Evolutionary conservation across 148 eudicot species (phyloP), one percentile per base, ranked within the genome.

Genomic region (Chenopodium quinoa): DNA sequence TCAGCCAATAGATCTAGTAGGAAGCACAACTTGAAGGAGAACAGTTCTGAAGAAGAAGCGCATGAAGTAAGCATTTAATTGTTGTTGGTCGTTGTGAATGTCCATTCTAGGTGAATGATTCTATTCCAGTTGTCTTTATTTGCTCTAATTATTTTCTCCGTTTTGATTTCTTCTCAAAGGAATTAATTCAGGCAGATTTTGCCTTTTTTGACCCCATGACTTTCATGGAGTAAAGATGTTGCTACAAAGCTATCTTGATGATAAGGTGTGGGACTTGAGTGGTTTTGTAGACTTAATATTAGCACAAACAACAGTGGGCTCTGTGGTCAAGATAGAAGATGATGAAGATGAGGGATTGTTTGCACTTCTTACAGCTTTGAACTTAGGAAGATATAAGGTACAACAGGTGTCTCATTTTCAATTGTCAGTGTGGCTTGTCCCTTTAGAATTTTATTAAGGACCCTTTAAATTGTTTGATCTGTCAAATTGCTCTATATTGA

Each of bases 171-270:
- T 77, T 84, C 44, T 54, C 6, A 25, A 75, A 95, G 97, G 97
- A 91, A 79, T 82, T 76, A 79, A 86, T 96, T 83, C 98, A 96
- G 87, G 97, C 99, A 79, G 97, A 96, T 84, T 96, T 96, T 88
- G 99, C 88, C 75, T 96, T 96, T 89, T 96, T 94, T 89, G 99
- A 96, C 82, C 98, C 97, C 5, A 85, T 76, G 97, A 96, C 81
- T 96, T 96, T 79, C 99, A 93, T 78, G 98, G 98, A 75, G 92
- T 91, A 73, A 92, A 93, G 90, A 88, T 84, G 77, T 84, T 96
- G 62, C 88, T 96, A 69, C 92, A 91, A 82, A 87, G 86, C 47
- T 96, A 90, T 85, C 89, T 94, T 54, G 98, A 92, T 76, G 87
- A 87, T 72, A 86, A 85, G 78, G 76, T 86, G 78, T 96, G 99